Evolutionary conservation across 345 rosid genomes (phyloP).

Genomic region (Microthlaspi erraticum): DNA sequence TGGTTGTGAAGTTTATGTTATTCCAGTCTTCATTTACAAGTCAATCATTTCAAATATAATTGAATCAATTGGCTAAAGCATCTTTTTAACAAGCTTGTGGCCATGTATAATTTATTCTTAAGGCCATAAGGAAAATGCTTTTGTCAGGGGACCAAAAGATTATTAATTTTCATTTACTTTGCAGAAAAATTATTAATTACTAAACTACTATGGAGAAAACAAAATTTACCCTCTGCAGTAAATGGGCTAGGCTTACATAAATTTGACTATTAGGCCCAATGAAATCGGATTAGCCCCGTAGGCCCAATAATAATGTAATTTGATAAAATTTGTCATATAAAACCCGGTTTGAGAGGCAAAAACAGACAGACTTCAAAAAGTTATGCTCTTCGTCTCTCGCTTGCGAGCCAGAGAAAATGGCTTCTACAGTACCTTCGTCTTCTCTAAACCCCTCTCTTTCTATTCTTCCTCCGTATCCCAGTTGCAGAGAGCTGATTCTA

Average conservation of each 20-base stretch:
- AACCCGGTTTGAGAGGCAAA: background rate
- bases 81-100: too few species aligned
- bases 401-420: slow-evolving; percentile 31
- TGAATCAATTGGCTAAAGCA: background rate
- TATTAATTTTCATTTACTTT: too few species aligned
- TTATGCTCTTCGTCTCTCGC: slow-evolving; percentile 34
- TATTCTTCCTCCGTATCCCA: slow-evolving; percentile 20
- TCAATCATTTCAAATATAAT: background rate
- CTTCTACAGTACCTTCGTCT: slow-evolving; percentile 14
- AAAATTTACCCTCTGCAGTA: background rate
- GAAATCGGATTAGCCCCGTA: background rate
- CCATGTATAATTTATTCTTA: too few species aligned
- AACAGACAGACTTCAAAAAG: slow-evolving; percentile 1
- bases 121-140: too few species aligned
- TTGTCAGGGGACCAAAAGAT: too few species aligned
- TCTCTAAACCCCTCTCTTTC: slow-evolving; percentile 18
- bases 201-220: too few species aligned
- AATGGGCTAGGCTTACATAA: background rate
- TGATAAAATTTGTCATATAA: background rate
- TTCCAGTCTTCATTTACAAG: background rate
- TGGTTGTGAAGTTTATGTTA: too few species aligned
- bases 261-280: background rate
- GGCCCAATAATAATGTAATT: too few species aligned
- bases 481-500: background rate
- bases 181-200: background rate